Conservation (phyloP, 768 basidiomycete species). For the Boletus vinaceobasis region DNA sequence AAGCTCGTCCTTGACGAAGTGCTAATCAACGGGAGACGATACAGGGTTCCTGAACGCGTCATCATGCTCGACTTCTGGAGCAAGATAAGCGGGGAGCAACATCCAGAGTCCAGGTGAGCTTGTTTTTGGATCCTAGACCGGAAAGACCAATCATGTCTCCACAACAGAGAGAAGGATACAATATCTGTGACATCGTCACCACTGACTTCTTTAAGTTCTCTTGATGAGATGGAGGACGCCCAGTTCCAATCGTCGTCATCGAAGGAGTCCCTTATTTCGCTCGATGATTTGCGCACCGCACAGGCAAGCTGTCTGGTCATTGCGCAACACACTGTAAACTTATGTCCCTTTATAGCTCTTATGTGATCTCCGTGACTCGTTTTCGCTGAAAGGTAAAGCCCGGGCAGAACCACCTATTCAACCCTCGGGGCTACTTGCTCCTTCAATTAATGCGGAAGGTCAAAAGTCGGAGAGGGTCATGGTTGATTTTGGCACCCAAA, state of each 20-base stretch:
- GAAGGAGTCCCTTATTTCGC: constrained; percentile 28
- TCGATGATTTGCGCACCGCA: constrained; percentile 56
- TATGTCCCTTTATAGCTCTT: constrained; percentile 33
- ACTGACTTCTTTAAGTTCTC: constrained; percentile 68
- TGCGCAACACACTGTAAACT: constrained; percentile 8
- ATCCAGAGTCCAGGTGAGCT: constrained; percentile 42
- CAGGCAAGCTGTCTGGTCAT: constrained; percentile 40
- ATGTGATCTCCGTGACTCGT: constrained; percentile 34
- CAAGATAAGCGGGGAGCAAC: constrained; percentile 54
- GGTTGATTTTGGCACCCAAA: constrained; percentile 27
- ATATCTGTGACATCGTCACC: constrained; percentile 66
- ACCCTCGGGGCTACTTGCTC: neutral
- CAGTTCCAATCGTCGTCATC: constrained; percentile 23
- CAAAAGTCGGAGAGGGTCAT: constrained; percentile 12
- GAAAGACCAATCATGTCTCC: neutral
- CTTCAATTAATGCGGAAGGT: neutral
- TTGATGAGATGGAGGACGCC: constrained; percentile 53
- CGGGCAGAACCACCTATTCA: neutral
- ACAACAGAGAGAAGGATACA: constrained; percentile 18
- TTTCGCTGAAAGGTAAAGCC: constrained; percentile 13
- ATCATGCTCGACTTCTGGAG: constrained; percentile 96
- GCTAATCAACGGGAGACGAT: constrained; percentile 82
- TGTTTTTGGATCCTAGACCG: neutral
- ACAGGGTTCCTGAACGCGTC: constrained; percentile 88
- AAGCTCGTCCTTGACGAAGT: constrained; percentile 76